Base-by-base conservation (phyloP, 2,329 filamentous ascomycete species). In the Sporothrix humicola region DNA sequence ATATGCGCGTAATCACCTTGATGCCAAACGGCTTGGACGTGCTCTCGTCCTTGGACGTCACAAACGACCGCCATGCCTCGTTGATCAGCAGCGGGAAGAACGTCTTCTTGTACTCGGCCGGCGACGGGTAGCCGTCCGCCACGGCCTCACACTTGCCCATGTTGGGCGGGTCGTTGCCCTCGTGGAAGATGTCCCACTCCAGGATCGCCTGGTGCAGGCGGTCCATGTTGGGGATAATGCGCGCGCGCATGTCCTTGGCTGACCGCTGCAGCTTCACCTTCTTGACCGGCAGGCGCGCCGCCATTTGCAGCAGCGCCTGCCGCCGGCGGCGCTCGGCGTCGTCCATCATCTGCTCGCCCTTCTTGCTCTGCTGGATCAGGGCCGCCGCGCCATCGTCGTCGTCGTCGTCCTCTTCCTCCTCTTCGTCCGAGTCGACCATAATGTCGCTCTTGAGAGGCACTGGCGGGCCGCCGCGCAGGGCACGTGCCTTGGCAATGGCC, bases 31-130 rank as follows among this genome's bases (percentile, higher is more conserved):
- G 85, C 79, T 92, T 94, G 76, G 90, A 90, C 23, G 88, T 92
- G 66, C 91, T 89, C 81, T 99, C 96, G 79, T 98, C 94, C 80
- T 95, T 95, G 23, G 93, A 89, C 69, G 94, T 95, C 69, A 97
- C 91, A 80, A 99, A 96, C 4, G 93, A 93, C 79, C 97, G 93
- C 96, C 96, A 99, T 44, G 95, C 95, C 84, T 99, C 96, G 37
- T 97, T 91, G 44, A 96, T 90, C 48, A 99, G 87, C 26, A 99
- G 86, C 6, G 95, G 95, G 77, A 97, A 91, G 81, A 99, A 99
- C 0, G 94, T 97, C 74, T 89, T 87, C 80, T 97, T 93, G 80
- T 99, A 99, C 69, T 93, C 90, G 59, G 84, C 84, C 0, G 94
- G 92, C 77, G 94, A 91, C 42, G 85, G 82, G 82, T 97, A 99